A percentile compares a stretch with the other conserved stretches of the same genome.
Evolutionary conservation across 176 grass and related monocot species (phyloP).

Genomic region (Canna indica): DNA sequence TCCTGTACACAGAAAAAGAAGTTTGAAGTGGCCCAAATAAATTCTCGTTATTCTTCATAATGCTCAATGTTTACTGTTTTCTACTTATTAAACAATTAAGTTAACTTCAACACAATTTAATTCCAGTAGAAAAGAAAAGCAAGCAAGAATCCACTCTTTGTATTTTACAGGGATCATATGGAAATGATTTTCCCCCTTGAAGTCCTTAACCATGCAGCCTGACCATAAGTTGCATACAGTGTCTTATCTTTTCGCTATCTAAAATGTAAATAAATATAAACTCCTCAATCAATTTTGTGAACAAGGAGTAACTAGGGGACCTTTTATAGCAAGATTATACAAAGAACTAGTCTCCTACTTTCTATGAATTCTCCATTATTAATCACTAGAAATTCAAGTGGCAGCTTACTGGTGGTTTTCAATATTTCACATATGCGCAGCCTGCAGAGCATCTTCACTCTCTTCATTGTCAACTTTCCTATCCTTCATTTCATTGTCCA

Average conservation of each 20-base stretch:
- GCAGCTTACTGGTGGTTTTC: background rate
- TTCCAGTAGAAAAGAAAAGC: too few relatives aligned
- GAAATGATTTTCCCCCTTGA: too few relatives aligned
- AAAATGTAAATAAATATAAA: background rate
- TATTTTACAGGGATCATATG: too few relatives aligned
- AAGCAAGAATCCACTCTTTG: too few relatives aligned
- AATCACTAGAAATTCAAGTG: background rate
- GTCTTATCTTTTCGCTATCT: background rate
- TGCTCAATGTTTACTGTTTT: too few relatives aligned
- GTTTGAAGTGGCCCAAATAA: too few relatives aligned
- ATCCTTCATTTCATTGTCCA: conserved; percentile 33
- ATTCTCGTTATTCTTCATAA: too few relatives aligned
- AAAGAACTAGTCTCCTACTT: background rate
- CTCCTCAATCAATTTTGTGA: background rate
- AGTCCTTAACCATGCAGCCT: too few relatives aligned
- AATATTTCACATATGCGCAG: background rate
- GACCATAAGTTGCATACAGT: too few relatives aligned
- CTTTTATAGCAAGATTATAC: background rate
- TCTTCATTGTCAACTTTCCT: conserved; percentile 12
- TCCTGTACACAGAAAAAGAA: too few relatives aligned
- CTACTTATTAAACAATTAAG: too few relatives aligned
- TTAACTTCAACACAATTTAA: too few relatives aligned
- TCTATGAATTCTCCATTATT: background rate
- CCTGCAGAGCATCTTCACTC: conserved; percentile 16
- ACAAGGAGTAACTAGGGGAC: background rate